phyloP scores from a whole-genome alignment of 306 rosid species.

The Lathyrus tuberosus region DNA sequence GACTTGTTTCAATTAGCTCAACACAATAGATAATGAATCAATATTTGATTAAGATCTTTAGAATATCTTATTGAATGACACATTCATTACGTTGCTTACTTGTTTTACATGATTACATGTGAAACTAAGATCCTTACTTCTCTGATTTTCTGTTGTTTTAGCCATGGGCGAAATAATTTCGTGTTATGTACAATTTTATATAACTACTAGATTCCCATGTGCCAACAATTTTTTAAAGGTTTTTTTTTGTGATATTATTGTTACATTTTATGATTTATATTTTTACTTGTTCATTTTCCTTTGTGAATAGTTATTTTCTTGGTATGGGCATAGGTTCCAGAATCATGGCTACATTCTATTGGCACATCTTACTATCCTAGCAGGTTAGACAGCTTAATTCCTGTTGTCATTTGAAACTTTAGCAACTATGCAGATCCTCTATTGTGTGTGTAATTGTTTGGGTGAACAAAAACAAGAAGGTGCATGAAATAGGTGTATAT shows the following conservation, averaged over 20 bases:
- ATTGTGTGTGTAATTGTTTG: neutral
- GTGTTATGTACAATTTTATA: neutral
- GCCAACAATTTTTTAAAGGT: too few species aligned
- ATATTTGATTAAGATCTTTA: too few species aligned
- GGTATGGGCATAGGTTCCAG: conserved; percentile 94
- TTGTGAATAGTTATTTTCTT: conserved; percentile 71
- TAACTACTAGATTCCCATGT: neutral
- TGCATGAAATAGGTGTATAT: too few species aligned
- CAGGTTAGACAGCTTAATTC: conserved; percentile 56
- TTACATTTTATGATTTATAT: conserved; percentile 9
- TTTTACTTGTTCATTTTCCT: conserved; percentile 9
- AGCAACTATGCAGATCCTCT: conserved; percentile 9
- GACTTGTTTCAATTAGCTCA: too few species aligned
- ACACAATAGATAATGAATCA: too few species aligned
- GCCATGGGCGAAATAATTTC: too few species aligned
- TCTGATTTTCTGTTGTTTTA: too few species aligned
- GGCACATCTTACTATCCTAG: conserved; percentile 79
- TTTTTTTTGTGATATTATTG: conserved; percentile 5
- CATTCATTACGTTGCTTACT: too few species aligned
- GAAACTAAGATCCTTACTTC: too few species aligned
- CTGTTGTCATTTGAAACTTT: conserved; percentile 18
- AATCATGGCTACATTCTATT: conserved; percentile 75
- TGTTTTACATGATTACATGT: too few species aligned
- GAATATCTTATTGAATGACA: too few species aligned
- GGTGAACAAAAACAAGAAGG: neutral